Conservation (phyloP, 805 yeast genomes). For the Teunomyces kruisii region DNA sequence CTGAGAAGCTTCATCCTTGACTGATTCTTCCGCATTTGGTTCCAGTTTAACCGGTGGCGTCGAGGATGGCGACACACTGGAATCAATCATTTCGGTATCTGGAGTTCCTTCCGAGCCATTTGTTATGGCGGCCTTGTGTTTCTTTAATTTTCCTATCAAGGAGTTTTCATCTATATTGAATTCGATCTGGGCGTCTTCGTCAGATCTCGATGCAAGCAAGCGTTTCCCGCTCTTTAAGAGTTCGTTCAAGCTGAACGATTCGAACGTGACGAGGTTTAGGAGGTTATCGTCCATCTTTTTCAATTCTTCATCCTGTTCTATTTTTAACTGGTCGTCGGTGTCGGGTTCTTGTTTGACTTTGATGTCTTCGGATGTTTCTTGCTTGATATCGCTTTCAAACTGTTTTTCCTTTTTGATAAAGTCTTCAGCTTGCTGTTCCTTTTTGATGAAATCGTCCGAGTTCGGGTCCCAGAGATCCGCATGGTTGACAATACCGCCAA, state of each 20-base stretch:
- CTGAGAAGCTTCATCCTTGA: constrained; percentile 2
- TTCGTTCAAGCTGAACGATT: constrained; percentile 50
- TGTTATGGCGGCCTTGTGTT: constrained; percentile 47
- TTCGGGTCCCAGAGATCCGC: constrained; percentile 87
- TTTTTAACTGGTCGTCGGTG: constrained; percentile 1
- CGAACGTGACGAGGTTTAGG: constrained; percentile 45
- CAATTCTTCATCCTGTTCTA: constrained; percentile 40
- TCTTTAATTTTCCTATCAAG: constrained; percentile 47
- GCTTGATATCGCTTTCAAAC: background rate
- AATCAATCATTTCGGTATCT: constrained; percentile 4
- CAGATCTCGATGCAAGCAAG: constrained; percentile 53
- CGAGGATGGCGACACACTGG: constrained; percentile 16
- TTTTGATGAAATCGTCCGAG: constrained; percentile 13
- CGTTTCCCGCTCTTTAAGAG: constrained; percentile 51
- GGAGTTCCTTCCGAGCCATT: constrained; percentile 14
- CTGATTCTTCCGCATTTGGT: background rate
- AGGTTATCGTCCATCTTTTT: constrained; percentile 40
- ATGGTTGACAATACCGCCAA: constrained; percentile 87
- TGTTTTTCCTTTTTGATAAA: constrained; percentile 6
- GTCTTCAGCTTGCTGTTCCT: constrained; percentile 13
- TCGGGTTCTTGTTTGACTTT: constrained; percentile 6
- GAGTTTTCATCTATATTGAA: constrained; percentile 39
- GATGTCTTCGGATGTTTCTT: background rate
- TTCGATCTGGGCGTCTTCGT: constrained; percentile 27
- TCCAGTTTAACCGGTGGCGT: constrained; percentile 17